Conservation (phyloP, 306 rosid genomes). For the Cyclanthera cordifolia region DNA sequence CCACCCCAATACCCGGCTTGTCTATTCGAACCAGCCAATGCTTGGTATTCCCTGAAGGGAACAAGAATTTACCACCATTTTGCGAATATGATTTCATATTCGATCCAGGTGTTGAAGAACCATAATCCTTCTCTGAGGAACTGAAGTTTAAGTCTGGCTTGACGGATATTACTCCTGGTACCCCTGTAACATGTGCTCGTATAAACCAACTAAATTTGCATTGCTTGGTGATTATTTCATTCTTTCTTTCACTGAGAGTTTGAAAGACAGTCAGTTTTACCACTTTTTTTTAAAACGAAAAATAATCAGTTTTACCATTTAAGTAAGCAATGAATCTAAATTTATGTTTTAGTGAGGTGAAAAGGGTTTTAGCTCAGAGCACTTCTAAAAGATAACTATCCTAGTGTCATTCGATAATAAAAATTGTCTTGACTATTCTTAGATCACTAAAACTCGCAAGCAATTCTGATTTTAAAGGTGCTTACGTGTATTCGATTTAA, state of each 20-base stretch:
- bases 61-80: slow-evolving; percentile 28
- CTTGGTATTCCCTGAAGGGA: slow-evolving; percentile 54
- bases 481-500: not conserved
- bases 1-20: slow-evolving; percentile 63
- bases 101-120: slow-evolving; percentile 24
- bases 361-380: not conserved
- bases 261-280: no score
- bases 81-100: slow-evolving; percentile 14
- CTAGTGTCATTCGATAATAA: not conserved
- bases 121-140: slow-evolving; percentile 38
- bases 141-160: slow-evolving; percentile 45
- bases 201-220: not conserved
- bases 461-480: not conserved
- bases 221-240: not conserved
- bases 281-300: no score
- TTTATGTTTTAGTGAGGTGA: not conserved
- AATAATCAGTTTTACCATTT: no score
- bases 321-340: no score
- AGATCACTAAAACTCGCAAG: not conserved
- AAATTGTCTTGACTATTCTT: not conserved
- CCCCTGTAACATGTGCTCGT: slow-evolving; percentile 31
- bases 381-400: not conserved
- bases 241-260: not conserved
- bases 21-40: slow-evolving; percentile 77
- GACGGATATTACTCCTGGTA: slow-evolving; percentile 47